phyloP scores from a whole-genome alignment of 2,329 filamentous ascomycete species.

The Clonostachys sp. region DNA sequence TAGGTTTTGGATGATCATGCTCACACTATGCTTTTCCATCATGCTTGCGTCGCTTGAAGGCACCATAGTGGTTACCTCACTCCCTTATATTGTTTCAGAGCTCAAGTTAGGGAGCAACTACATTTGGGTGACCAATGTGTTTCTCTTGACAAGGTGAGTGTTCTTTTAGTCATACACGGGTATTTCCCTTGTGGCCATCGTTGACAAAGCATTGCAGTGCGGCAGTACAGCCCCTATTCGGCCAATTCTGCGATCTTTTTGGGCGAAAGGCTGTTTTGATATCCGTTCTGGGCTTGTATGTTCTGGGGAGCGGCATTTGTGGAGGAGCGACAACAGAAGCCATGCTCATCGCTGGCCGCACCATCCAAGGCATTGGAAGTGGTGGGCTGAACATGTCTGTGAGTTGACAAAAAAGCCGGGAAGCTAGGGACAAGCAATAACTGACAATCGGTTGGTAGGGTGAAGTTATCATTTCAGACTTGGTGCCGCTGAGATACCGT shows the following conservation, averaged over 20 bases:
- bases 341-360: slow-evolving; percentile 17
- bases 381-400: slow-evolving; percentile 24
- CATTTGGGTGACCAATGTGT: slow-evolving; percentile 16
- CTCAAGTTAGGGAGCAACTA: slow-evolving; percentile 10
- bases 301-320: slow-evolving; percentile 20
- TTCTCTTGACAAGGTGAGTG: slow-evolving; percentile 9
- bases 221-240: slow-evolving; percentile 28
- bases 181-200: background rate
- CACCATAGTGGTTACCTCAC: slow-evolving; percentile 20
- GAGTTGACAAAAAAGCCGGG: background rate
- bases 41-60: slow-evolving; percentile 16
- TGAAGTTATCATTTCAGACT: slow-evolving; percentile 29
- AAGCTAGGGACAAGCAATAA: background rate
- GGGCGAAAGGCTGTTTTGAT: slow-evolving; percentile 13
- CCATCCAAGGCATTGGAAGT: slow-evolving; percentile 41
- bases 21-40: background rate
- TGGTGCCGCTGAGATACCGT: slow-evolving; percentile 42
- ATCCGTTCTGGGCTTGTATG: background rate
- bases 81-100: slow-evolving; percentile 15
- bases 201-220: background rate
- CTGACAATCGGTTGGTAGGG: background rate
- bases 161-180: background rate
- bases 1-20: slow-evolving; percentile 2
- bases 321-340: slow-evolving; percentile 13
- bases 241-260: slow-evolving; percentile 15